Percentiles rank a stretch among this genome's conserved stretches.
These are phyloP conservation scores for Graphilbum fragrans DNA, from an alignment of 2,329 filamentous ascomycete genomes.

Conservation along the genomic window DNA sequence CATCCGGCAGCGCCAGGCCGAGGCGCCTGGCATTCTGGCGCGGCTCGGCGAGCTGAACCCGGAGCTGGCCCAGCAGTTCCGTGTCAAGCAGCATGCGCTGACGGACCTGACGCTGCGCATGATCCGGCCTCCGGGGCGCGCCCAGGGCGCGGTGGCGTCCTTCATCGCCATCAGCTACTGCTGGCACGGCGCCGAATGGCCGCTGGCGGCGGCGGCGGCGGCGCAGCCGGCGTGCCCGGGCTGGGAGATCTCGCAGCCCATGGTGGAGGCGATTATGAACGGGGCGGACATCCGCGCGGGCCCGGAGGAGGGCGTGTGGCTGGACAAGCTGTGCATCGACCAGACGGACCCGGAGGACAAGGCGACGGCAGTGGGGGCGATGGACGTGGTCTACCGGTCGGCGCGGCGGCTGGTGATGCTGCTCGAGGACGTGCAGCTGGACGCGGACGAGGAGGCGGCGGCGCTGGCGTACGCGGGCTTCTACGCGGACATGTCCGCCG, in stretches of 20 bases:
- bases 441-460: slow-evolving; percentile 6
- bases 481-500: slow-evolving; percentile 9
- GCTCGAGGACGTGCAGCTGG: slow-evolving; percentile 14
- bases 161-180: slow-evolving; percentile 15
- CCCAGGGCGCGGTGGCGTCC: slow-evolving; percentile 1
- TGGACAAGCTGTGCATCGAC: slow-evolving; percentile 19
- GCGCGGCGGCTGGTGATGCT: slow-evolving; percentile 11
- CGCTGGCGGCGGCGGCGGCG: slow-evolving; percentile 3
- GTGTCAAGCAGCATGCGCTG: slow-evolving; percentile 8
- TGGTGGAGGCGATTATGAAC: slow-evolving; percentile 13
- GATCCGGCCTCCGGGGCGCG: slow-evolving; percentile 2
- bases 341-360: slow-evolving; percentile 16
- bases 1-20: not conserved
- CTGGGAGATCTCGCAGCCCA: slow-evolving; percentile 13
- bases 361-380: slow-evolving; percentile 15
- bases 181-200: slow-evolving; percentile 13
- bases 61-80: slow-evolving; percentile 5
- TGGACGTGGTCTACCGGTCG: slow-evolving; percentile 16
- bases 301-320: slow-evolving; percentile 15
- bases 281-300: not conserved
- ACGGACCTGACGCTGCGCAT: slow-evolving; percentile 9
- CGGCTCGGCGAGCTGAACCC: slow-evolving; percentile 11
- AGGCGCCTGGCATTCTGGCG: slow-evolving; percentile 6
- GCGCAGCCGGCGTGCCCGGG: slow-evolving; percentile 6
- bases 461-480: slow-evolving; percentile 9